Percentiles rank a stretch among this genome's conserved stretches.
phyloP scores from a whole-genome alignment of 306 rosid genomes.

The Astragalus membranaceus region DNA sequence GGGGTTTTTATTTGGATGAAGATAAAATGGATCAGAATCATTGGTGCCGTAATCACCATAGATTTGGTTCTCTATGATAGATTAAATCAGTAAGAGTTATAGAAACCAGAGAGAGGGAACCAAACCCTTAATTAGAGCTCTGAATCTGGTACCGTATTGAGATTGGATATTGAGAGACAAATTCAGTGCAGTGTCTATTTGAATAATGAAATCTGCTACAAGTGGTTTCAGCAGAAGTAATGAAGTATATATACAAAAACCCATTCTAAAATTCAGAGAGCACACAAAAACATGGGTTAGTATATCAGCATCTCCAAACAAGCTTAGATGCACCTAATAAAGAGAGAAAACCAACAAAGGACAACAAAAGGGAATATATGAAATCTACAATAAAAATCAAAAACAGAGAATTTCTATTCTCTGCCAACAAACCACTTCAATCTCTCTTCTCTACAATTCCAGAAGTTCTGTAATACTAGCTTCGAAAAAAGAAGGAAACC shows the following conservation, averaged over 20 bases:
- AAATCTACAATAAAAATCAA: neutral
- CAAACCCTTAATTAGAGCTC: neutral
- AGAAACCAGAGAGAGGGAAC: too few species aligned
- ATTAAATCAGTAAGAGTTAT: too few species aligned
- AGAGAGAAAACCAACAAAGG: neutral
- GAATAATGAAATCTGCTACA: too few species aligned
- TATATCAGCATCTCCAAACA: neutral
- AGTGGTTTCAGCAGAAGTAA: neutral
- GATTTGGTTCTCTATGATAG: too few species aligned
- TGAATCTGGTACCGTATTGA: neutral
- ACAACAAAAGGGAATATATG: neutral
- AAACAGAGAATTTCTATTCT: neutral
- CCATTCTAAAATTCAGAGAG: neutral
- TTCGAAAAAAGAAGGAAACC: neutral
- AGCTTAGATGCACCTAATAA: neutral
- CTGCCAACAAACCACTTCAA: neutral
- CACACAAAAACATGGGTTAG: neutral
- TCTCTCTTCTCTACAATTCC: neutral
- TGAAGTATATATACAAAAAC: neutral
- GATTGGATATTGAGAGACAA: neutral
- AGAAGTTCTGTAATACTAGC: neutral
- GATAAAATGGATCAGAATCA: too few species aligned
- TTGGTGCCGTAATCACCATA: too few species aligned
- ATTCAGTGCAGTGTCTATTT: neutral
- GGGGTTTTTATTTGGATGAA: too few species aligned